phyloP scores from a whole-genome alignment of 2,329 filamentous ascomycete species.

The Diaporthe eres region DNA sequence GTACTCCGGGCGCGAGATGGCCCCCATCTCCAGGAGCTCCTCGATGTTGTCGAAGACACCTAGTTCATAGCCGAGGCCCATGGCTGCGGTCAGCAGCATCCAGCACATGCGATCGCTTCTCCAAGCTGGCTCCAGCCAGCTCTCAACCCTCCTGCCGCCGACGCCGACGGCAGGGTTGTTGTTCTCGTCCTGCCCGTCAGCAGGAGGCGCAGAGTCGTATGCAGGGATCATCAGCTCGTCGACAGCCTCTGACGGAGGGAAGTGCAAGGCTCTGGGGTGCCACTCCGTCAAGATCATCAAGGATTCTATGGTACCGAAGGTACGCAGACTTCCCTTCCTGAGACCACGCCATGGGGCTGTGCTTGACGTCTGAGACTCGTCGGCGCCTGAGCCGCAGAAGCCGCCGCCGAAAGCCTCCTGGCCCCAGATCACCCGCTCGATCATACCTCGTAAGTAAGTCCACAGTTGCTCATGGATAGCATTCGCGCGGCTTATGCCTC shows the following conservation, averaged over 20 bases:
- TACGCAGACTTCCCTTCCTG: constrained; percentile 84
- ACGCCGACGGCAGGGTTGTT: constrained; percentile 69
- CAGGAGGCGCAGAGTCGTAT: constrained; percentile 59
- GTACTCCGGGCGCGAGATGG: constrained; percentile 74
- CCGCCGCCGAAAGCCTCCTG: constrained; percentile 95
- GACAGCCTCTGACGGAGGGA: constrained; percentile 84
- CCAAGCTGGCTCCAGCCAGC: constrained; percentile 97
- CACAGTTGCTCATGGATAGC: constrained; percentile 96
- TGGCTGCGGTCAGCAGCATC: constrained; percentile 95
- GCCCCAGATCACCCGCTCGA: constrained; percentile 94
- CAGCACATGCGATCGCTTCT: constrained; percentile 95
- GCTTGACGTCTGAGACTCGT: constrained; percentile 74
- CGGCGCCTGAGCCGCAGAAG: constrained; percentile 81
- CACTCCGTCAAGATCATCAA: constrained; percentile 95
- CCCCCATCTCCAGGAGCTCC: constrained; percentile 72
- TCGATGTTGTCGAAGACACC: constrained; percentile 95
- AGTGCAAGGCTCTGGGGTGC: constrained; percentile 95
- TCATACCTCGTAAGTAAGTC: constrained; percentile 95
- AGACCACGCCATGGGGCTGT: constrained; percentile 79
- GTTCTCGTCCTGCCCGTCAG: constrained; percentile 50
- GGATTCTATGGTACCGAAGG: constrained; percentile 93
- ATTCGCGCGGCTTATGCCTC: constrained; percentile 85
- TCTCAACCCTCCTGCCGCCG: constrained; percentile 88
- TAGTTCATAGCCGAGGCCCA: constrained; percentile 91
- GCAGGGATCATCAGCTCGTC: constrained; percentile 77